Base-by-base conservation (phyloP, 2,329 filamentous ascomycete species). In the Dendryphion nanum region DNA sequence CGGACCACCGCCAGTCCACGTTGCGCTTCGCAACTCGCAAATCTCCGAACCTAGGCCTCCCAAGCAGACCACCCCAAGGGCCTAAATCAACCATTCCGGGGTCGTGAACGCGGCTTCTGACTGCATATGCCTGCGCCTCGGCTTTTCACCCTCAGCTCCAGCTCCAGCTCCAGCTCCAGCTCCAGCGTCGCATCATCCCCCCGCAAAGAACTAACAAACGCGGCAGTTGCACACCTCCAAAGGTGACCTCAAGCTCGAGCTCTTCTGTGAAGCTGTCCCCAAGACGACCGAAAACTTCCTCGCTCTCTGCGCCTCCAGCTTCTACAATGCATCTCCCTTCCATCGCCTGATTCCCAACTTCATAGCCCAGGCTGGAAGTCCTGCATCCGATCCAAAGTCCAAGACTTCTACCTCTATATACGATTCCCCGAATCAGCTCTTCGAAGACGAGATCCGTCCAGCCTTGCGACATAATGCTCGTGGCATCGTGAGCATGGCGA, bases 211-310 rank as follows among this genome's bases (percentile, higher is more conserved):
- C n/a, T n/a, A n/a, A n/a, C n/a, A n/a, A n/a, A n/a, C n/a, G 14
- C 28, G 13, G 12, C 48, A 71, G 52, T 78, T 98, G 12, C 89
- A 96, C 68, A 98, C 93, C 34, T 87, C 83, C 35, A 78, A 85
- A 37, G 93, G 93, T 62, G 85, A 93, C 68, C 77, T 98, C 63
- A 98, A 97, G 72, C 80, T 97, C 55, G 93, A 97, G 68, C 75
- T 98, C 51, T 97, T 96, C 72, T 97, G 91, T 73, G 89, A 96
- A 66, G 84, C 86, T 53, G 89, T 95, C 20, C 93, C 93, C 46
- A 90, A 91, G 66, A 95, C 93, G 0, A 85, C 89, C 47, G 87
- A 95, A 71, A 94, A 94, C 72, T 94, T 94, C 69, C 82, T 94
- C 51, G 87, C 87, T 37, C 82, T 93, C 47, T 89, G 86, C 73